phyloP scores from a whole-genome alignment of 23 red algal species.

The Gracilariopsis chorda region DNA sequence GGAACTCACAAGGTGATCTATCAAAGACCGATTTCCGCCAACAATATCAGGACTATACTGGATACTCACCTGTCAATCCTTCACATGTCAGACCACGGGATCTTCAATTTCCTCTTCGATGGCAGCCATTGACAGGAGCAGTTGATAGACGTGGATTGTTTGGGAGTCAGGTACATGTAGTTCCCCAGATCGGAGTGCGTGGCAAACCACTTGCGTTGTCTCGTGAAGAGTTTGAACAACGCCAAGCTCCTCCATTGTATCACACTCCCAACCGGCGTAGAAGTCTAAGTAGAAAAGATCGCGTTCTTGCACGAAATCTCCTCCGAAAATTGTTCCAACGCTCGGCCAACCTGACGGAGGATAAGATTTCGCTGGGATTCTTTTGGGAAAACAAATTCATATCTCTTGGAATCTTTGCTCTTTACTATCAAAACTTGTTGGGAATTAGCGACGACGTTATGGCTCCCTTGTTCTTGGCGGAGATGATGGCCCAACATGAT shows the following conservation, averaged over 20 bases:
- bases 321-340: neutral
- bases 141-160: neutral
- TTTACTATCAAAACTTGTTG: neutral
- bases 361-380: constrained; percentile 4
- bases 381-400: constrained; percentile 30
- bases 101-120: constrained; percentile 24
- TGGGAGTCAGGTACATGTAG: constrained; percentile 21
- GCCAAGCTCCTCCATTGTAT: neutral
- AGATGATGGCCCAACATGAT: constrained; percentile 61
- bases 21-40: constrained; percentile 7
- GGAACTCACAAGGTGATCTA: constrained; percentile 49
- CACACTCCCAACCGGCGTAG: neutral
- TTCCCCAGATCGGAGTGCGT: constrained; percentile 21
- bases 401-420: constrained; percentile 13
- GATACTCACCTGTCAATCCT: neutral
- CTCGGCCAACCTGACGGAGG: neutral
- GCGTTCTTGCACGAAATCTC: neutral
- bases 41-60: constrained; percentile 9
- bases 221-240: neutral
- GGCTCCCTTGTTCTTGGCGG: constrained; percentile 12
- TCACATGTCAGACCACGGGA: neutral
- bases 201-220: constrained; percentile 30
- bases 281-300: constrained; percentile 1
- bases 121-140: constrained; percentile 15
- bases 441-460: neutral